Base-by-base conservation (phyloP, 1,284 basidiomycete genomes). In the Golubevia pallescens region DNA sequence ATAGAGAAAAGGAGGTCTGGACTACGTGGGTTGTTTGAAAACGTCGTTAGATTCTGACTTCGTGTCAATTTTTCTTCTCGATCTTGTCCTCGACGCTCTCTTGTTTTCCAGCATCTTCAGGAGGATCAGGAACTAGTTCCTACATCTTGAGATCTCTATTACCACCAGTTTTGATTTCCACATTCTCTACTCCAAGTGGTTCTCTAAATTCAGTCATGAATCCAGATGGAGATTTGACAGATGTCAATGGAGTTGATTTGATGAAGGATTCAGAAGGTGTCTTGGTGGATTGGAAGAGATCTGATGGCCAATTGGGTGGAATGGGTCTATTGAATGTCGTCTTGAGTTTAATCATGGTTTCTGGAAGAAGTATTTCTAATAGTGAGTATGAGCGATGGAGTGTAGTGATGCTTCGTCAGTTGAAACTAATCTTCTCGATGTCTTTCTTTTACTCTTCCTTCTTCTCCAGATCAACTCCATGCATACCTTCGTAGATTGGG, bases 271-370 rank as follows among this genome's bases (percentile, higher is more conserved):
- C 21, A 20, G 20, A 57, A 21, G 32, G 54, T 10, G 16, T 58
- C 1, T 13, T 69, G 53, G 14, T 77, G 0, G 74, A 77, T 57
- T 77, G 75, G 75, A 23, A 63, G 2, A 19, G 52, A n/a, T 70
- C 73, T 1, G 72, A 75, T 53, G 68, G 64, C 5, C 77, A 81
- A 58, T 68, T 67, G 19, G 79, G 73, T 19, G 69, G 70, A 52
- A 78, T 78, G 68, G 79, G 79, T n/a, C 67, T 81, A 6, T 65
- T 78, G n/a, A 75, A 74, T 59, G 52, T 80, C 32, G 61, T 81
- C 1, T 65, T 81, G 2, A 72, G 72, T 23, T 65, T 81, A 54
- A 78, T 81, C 16, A 68, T 81, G 28, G 70, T 80, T 62, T 76
- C 70, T 21, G 75, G 75, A 19, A 67, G 79, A 8, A 61, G 61